These are phyloP conservation scores for Otatea glauca DNA, from an alignment of 176 grass and related monocot species.

Conservation along the genomic window DNA sequence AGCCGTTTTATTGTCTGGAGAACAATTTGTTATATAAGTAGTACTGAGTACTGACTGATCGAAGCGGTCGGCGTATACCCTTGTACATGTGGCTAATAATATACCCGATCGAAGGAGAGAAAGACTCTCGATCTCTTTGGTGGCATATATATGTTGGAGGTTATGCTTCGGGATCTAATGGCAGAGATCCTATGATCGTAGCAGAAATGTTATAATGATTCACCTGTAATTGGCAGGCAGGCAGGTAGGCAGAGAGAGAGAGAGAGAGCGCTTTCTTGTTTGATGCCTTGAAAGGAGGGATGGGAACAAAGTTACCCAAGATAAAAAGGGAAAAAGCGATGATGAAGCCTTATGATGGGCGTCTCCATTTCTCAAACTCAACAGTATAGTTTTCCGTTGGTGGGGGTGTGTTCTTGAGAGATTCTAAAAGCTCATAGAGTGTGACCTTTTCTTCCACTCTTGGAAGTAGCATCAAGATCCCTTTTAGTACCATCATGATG, in stretches of 20 bases:
- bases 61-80: slow-evolving; percentile 16
- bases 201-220: slow-evolving; percentile 47
- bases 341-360: slow-evolving; percentile 49
- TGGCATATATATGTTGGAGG: slow-evolving; percentile 33
- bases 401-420: slow-evolving; percentile 51
- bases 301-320: slow-evolving; percentile 46
- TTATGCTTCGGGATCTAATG: slow-evolving; percentile 46
- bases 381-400: slow-evolving; percentile 42
- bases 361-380: slow-evolving; percentile 54
- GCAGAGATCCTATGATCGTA: slow-evolving; percentile 44
- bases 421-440: slow-evolving; percentile 48
- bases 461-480: slow-evolving; percentile 58
- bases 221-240: slow-evolving; percentile 16
- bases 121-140: slow-evolving; percentile 43
- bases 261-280: slow-evolving; percentile 31
- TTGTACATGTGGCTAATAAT: slow-evolving; percentile 19
- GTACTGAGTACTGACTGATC: neutral
- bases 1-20: slow-evolving; percentile 34
- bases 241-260: slow-evolving; percentile 7
- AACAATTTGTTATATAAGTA: slow-evolving; percentile 50
- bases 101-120: slow-evolving; percentile 19
- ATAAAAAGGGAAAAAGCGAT: slow-evolving; percentile 48
- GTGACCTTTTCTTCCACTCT: slow-evolving; percentile 44
- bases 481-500: slow-evolving; percentile 59
- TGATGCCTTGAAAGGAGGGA: slow-evolving; percentile 41